phyloP scores from a whole-genome alignment of 768 basidiomycete genomes.

The Serendipita sp. region DNA sequence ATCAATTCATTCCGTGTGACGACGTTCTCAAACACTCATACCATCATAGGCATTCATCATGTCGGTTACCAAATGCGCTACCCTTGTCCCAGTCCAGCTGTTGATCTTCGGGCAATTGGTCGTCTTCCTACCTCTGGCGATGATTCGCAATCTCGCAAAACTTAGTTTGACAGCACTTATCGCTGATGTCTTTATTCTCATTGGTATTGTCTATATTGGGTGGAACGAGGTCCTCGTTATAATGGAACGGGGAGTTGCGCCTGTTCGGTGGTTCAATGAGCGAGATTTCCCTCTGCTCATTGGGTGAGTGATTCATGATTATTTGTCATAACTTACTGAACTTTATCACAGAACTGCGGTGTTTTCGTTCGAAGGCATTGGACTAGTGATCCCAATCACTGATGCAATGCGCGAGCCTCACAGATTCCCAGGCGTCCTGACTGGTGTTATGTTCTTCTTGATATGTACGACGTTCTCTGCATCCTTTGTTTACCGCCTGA shows the following conservation, averaged over 20 bases:
- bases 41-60: constrained; percentile 57
- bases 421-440: constrained; percentile 77
- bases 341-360: constrained; percentile 60
- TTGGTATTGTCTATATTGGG: constrained; percentile 74
- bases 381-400: constrained; percentile 89
- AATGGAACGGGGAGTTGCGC: constrained; percentile 48
- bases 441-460: constrained; percentile 81
- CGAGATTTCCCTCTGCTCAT: constrained; percentile 84
- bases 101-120: constrained; percentile 74
- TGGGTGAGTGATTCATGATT: constrained; percentile 36
- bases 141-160: constrained; percentile 88
- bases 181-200: constrained; percentile 88
- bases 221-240: constrained; percentile 67
- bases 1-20: not conserved
- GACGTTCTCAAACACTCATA: constrained; percentile 5
- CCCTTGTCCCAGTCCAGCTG: constrained; percentile 44
- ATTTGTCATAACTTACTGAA: not conserved
- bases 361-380: constrained; percentile 96
- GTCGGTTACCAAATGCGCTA: constrained; percentile 61
- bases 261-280: constrained; percentile 73
- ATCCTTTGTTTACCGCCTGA: constrained; percentile 14
- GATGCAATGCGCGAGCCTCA: constrained; percentile 92
- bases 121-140: constrained; percentile 76
- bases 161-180: constrained; percentile 80
- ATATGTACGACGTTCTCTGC: constrained; percentile 29